Evolutionary conservation across 495 filamentous ascomycete species (phyloP), one percentile per base, ranked within the genome.

Genomic region (Penicillium waksmanii): DNA sequence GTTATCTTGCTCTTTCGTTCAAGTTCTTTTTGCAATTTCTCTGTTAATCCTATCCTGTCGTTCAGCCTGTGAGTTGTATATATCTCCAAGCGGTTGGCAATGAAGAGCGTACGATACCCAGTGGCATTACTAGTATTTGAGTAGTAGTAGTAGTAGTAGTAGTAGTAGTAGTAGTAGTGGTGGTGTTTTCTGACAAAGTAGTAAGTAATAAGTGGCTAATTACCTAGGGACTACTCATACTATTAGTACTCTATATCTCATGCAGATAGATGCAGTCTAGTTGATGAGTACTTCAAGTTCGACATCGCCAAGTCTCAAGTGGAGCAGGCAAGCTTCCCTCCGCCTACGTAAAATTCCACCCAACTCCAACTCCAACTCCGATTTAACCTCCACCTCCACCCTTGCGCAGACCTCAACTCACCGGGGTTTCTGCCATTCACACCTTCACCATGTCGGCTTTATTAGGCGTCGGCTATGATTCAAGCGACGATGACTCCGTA

Each of bases 401-500:
- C 52, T 9, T 57, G 51, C 25, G 40, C 55, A 56, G 56, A 56
- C 50, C 35, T 51, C 47, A 50, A 47, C 42, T 43, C 47, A 23
- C 8, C 34, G 52, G 19, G 25, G 47, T 9, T 51, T 40, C 34
- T 17, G 27, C 47, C 49, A 17, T 44, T 38, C 23, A 12, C 21
- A 56, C 11, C 54, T 48, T 25, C 48, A 74, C 15, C 38, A 84
- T 84, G 82, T 70, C 80, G 13, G 76, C 77, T 5, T 70, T 83
- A 60, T 65, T 84, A 27, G 81, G 79, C 23, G 69, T 60, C 59
- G 73, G 68, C 11, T 85, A 85, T 61, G 80, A 82, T 6, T 85
- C 82, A 21, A 83, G 81, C 47, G 82, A 82, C 54, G 82, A 85
- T 71, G 81, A 80, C 35, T 42, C 56, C 27, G 43, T 66, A 15